A percentile compares a stretch with the other conserved stretches of the same genome.
These are phyloP conservation scores for Xylaria intraflava DNA, from an alignment of 495 filamentous ascomycete species.

Conservation along the genomic window DNA sequence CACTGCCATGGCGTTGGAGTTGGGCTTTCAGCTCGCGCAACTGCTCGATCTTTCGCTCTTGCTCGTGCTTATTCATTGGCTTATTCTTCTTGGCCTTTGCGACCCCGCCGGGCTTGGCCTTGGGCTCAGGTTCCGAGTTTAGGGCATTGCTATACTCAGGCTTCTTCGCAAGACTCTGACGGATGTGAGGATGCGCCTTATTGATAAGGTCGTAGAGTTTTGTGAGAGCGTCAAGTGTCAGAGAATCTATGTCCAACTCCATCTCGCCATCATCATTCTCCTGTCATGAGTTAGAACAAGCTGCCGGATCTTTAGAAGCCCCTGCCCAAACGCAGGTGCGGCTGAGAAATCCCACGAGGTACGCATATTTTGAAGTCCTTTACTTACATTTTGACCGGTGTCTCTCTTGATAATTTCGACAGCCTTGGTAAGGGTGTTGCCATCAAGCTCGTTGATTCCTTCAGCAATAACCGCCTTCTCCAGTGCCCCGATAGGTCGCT, in stretches of 20 bases:
- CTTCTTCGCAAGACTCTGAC: slow-evolving; percentile 21
- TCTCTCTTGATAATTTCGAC: slow-evolving; percentile 88
- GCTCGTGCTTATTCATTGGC: slow-evolving; percentile 92
- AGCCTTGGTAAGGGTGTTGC: slow-evolving; percentile 65
- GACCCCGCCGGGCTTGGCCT: slow-evolving; percentile 25
- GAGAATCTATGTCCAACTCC: slow-evolving; percentile 83
- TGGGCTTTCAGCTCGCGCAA: slow-evolving; percentile 56
- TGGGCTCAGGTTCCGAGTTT: slow-evolving; percentile 18
- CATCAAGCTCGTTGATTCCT: slow-evolving; percentile 67
- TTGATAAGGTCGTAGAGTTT: slow-evolving; percentile 73
- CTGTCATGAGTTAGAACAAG: slow-evolving; percentile 20
- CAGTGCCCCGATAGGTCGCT: slow-evolving; percentile 54
- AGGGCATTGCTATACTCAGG: slow-evolving; percentile 27
- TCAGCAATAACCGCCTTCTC: slow-evolving; percentile 85
- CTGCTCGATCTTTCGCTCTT: slow-evolving; percentile 79
- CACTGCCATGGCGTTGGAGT: slow-evolving; percentile 37
- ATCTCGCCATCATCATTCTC: slow-evolving; percentile 76
- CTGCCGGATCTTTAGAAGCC: not conserved
- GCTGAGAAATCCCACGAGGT: not conserved
- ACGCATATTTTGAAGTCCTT: not conserved
- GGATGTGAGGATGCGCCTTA: slow-evolving; percentile 54
- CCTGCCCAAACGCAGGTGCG: not conserved
- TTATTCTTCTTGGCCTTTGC: slow-evolving; percentile 92
- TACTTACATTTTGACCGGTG: slow-evolving; percentile 63
- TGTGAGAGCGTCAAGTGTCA: slow-evolving; percentile 65